Evolutionary conservation across 2,329 filamentous ascomycete genomes (phyloP).

Genomic region (Epichloe gansuensis): DNA sequence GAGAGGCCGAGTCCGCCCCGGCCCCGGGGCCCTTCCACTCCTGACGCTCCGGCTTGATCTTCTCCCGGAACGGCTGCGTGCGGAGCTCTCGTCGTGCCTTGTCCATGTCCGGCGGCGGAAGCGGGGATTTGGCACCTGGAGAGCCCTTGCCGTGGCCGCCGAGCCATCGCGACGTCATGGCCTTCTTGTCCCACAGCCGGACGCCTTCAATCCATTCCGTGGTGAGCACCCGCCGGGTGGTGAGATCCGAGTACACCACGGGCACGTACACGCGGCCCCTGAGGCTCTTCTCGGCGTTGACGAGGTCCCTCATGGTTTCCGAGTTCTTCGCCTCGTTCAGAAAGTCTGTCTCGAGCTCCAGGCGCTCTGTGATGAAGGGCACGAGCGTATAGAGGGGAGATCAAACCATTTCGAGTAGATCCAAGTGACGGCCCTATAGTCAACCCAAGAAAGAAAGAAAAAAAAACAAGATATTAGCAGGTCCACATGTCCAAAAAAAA

Average conservation of each 20-base stretch:
- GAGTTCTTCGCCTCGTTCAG: slow-evolving; percentile 83
- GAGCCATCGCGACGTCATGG: slow-evolving; percentile 65
- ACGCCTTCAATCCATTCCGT: slow-evolving; percentile 98
- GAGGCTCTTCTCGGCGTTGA: slow-evolving; percentile 64
- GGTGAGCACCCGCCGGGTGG: slow-evolving; percentile 73
- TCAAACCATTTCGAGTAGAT: slow-evolving; percentile 84
- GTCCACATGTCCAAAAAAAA: background rate
- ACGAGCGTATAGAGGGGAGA: slow-evolving; percentile 81
- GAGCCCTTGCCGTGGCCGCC: slow-evolving; percentile 67
- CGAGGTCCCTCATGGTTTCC: slow-evolving; percentile 67
- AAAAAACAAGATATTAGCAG: background rate
- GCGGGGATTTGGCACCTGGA: slow-evolving; percentile 58
- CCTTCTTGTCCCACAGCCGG: slow-evolving; percentile 80
- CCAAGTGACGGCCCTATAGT: slow-evolving; percentile 56
- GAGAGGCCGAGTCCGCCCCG: slow-evolving; percentile 75
- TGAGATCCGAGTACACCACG: slow-evolving; percentile 69
- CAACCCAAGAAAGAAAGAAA: background rate
- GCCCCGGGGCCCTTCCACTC: slow-evolving; percentile 59
- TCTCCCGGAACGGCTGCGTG: slow-evolving; percentile 41
- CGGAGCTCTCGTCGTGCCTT: slow-evolving; percentile 32
- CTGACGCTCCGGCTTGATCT: slow-evolving; percentile 68
- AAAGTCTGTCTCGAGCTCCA: slow-evolving; percentile 91
- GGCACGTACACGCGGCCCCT: slow-evolving; percentile 80
- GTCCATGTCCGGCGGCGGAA: slow-evolving; percentile 40
- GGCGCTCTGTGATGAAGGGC: slow-evolving; percentile 84